A percentile compares a stretch with the other conserved stretches of the same genome.
phyloP scores from a whole-genome alignment of 179 eudicot genomes.

The Patellifolia procumbens region DNA sequence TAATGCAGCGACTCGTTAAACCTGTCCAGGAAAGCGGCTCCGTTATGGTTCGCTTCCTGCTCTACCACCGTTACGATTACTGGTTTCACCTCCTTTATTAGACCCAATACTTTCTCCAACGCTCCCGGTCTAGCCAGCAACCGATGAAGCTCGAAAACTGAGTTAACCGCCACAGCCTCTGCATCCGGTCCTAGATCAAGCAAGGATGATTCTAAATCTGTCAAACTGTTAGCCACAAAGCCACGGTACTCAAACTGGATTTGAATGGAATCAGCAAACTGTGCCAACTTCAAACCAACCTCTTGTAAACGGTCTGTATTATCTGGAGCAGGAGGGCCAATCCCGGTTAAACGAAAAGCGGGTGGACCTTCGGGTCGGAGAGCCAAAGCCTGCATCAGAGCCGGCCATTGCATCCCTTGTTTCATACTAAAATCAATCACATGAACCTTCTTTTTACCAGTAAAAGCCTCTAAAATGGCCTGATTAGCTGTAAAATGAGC shows the following conservation, averaged over 20 bases:
- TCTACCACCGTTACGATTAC: slow-evolving; percentile 77
- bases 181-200: slow-evolving; percentile 54
- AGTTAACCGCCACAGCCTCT: slow-evolving; percentile 77
- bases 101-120: slow-evolving; percentile 60
- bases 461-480: slow-evolving; percentile 84
- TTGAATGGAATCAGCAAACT: slow-evolving; percentile 66
- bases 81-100: slow-evolving; percentile 64
- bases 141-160: slow-evolving; percentile 77
- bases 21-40: slow-evolving; percentile 59
- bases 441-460: slow-evolving; percentile 55
- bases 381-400: slow-evolving; percentile 82
- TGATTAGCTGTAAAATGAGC: slow-evolving; percentile 92
- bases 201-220: slow-evolving; percentile 58
- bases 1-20: slow-evolving; percentile 80
- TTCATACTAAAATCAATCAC: slow-evolving; percentile 88
- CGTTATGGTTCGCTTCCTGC: slow-evolving; percentile 85
- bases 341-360: slow-evolving; percentile 69
- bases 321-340: slow-evolving; percentile 87
- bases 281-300: slow-evolving; percentile 87
- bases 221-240: slow-evolving; percentile 62
- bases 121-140: slow-evolving; percentile 59
- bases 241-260: slow-evolving; percentile 79
- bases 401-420: slow-evolving; percentile 98
- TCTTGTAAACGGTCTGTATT: slow-evolving; percentile 71
- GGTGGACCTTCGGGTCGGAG: slow-evolving; percentile 78